Conservation (phyloP, 345 rosid species). For the Murraya paniculata region DNA sequence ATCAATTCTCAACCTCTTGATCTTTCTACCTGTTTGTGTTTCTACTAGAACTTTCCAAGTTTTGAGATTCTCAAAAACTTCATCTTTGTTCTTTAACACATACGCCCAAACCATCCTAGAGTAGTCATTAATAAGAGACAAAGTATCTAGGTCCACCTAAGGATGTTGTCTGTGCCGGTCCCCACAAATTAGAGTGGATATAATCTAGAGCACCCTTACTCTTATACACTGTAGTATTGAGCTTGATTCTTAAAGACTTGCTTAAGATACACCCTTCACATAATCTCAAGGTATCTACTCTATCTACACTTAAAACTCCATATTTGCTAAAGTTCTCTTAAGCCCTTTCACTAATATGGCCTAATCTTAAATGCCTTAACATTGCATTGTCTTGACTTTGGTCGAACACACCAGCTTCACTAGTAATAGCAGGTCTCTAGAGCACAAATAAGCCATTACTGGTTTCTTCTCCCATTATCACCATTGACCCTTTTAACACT, state of each 20-base stretch:
- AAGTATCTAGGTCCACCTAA: not conserved
- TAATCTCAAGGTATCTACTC: too few species aligned
- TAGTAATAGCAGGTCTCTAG: too few species aligned
- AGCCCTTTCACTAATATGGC: too few species aligned
- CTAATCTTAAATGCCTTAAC: too few species aligned
- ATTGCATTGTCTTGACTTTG: too few species aligned
- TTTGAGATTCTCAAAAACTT: not conserved
- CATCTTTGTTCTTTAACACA: not conserved
- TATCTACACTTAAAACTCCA: too few species aligned
- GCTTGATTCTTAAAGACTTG: not conserved
- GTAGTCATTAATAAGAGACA: not conserved
- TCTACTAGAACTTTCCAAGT: not conserved
- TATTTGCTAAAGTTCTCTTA: too few species aligned
- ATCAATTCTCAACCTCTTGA: not conserved
- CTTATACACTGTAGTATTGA: fast-evolving
- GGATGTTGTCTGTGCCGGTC: not conserved
- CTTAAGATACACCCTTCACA: not conserved
- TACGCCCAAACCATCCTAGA: not conserved
- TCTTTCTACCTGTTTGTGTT: not conserved
- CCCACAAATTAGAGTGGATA: conserved; percentile 6
- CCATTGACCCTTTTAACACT: too few species aligned
- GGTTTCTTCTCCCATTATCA: too few species aligned
- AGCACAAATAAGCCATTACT: too few species aligned
- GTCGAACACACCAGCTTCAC: too few species aligned
- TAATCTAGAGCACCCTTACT: not conserved